A percentile compares a stretch with the other conserved stretches of the same genome.
These are phyloP conservation scores for Pluteus cervinus DNA, from an alignment of 768 basidiomycete species.

Conservation along the genomic window DNA sequence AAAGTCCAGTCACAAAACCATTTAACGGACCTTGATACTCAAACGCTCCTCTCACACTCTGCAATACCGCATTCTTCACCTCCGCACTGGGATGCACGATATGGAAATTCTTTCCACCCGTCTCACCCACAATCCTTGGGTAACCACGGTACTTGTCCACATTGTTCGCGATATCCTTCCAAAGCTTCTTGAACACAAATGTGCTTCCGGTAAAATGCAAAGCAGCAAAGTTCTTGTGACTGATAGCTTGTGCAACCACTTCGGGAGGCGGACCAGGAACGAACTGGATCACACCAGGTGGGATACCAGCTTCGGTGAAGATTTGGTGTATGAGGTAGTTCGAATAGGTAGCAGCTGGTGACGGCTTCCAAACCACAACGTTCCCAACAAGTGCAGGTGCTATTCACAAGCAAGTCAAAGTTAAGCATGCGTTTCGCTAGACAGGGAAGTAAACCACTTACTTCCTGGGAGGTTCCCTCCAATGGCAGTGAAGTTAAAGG, in stretches of 20 bases:
- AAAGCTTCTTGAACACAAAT: constrained; percentile 88
- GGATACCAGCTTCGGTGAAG: constrained; percentile 89
- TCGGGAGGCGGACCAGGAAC: constrained; percentile 84
- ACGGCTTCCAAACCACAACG: constrained; percentile 95
- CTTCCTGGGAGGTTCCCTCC: constrained; percentile 88
- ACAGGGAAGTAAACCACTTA: constrained; percentile 17
- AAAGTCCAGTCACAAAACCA: not conserved
- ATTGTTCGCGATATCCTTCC: constrained; percentile 92
- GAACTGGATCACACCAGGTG: constrained; percentile 94
- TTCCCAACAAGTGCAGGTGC: constrained; percentile 95
- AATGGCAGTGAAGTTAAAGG: constrained; percentile 98
- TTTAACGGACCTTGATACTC: constrained; percentile 79
- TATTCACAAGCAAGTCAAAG: constrained; percentile 15
- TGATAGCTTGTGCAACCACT: constrained; percentile 80
- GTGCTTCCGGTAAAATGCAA: constrained; percentile 98
- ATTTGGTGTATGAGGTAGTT: constrained; percentile 92
- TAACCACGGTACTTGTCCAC: constrained; percentile 83
- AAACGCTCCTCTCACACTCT: constrained; percentile 83
- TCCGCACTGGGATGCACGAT: constrained; percentile 85
- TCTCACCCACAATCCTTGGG: constrained; percentile 96
- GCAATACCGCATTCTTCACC: constrained; percentile 82
- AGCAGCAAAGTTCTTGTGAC: constrained; percentile 73
- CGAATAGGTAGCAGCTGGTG: constrained; percentile 90
- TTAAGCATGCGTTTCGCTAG: constrained; percentile 3
- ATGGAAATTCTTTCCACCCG: constrained; percentile 99